phyloP scores from a whole-genome alignment of 192 early-diverging fungal species.

The Chytriomyces confervae region DNA sequence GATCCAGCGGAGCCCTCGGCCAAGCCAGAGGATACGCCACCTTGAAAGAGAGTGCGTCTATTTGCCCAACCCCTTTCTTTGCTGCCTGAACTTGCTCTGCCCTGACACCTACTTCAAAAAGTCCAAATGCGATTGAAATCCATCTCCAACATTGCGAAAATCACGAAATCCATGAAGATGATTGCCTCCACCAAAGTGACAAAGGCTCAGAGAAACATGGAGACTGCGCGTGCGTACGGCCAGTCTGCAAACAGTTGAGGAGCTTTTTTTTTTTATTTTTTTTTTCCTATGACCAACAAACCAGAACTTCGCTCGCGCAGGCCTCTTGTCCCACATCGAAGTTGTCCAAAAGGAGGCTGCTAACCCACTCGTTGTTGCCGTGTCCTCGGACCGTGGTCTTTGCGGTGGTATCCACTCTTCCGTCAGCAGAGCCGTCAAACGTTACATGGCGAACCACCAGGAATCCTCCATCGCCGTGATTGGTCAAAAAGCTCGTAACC shows the following conservation, averaged over 20 bases:
- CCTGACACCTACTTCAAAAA: slow-evolving; percentile 23
- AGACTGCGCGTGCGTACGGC: slow-evolving; percentile 81
- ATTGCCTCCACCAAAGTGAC: slow-evolving; percentile 99
- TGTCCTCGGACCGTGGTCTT: slow-evolving; percentile 96
- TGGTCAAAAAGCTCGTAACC: slow-evolving; percentile 88
- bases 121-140: slow-evolving; percentile 95
- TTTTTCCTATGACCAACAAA: not conserved
- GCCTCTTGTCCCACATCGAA: slow-evolving; percentile 75
- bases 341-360: slow-evolving; percentile 67
- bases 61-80: not conserved
- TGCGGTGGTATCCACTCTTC: slow-evolving; percentile 99
- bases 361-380: slow-evolving; percentile 77
- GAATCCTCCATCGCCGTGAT: slow-evolving; percentile 68
- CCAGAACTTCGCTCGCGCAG: slow-evolving; percentile 49
- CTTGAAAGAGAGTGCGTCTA: slow-evolving; percentile 35
- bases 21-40: slow-evolving; percentile 38
- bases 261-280: not conserved
- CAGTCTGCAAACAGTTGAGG: slow-evolving; percentile 64
- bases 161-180: slow-evolving; percentile 99
- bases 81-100: not conserved
- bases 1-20: not conserved
- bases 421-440: slow-evolving; percentile 83
- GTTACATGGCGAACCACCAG: slow-evolving; percentile 61
- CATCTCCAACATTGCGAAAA: slow-evolving; percentile 97
- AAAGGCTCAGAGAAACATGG: slow-evolving; percentile 89